Evolutionary conservation across 345 rosid species (phyloP).

Genomic region (Euphorbia tirucalli): DNA sequence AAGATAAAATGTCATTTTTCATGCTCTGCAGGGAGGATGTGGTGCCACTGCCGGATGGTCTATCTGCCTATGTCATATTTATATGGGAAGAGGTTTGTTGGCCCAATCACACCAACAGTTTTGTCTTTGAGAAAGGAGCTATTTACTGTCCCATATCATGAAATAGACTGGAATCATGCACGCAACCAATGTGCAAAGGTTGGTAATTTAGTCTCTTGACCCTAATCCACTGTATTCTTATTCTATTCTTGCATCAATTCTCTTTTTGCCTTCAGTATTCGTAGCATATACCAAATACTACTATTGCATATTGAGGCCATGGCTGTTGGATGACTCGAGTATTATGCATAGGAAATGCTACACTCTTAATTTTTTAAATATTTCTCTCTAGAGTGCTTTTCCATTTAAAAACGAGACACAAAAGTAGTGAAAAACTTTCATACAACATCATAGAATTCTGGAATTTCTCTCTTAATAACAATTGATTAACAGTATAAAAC

Average conservation of each 20-base stretch:
- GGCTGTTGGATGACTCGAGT: neutral
- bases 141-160: conserved; percentile 74
- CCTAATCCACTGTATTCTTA: neutral
- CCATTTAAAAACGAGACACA: no score
- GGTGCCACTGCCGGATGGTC: conserved; percentile 99
- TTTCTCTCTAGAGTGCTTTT: no score
- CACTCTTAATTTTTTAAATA: no score
- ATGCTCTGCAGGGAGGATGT: conserved; percentile 83
- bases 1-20: neutral
- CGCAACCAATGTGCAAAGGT: conserved; percentile 94
- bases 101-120: conserved; percentile 81
- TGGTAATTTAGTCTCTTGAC: conserved; percentile 30
- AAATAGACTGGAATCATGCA: conserved; percentile 80
- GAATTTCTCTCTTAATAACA: no score
- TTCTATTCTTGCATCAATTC: neutral
- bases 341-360: no score
- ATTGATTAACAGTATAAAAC: no score
- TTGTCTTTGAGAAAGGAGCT: conserved; percentile 89
- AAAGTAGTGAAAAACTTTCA: no score
- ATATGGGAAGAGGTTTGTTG: conserved; percentile 93
- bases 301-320: neutral
- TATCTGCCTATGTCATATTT: conserved; percentile 97
- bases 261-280: neutral
- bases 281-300: neutral
- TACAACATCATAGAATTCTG: no score